Percentiles rank a stretch among this genome's conserved stretches.
Conservation (phyloP, 371 early-diverging fungal species). For the Apophysomyces variabilis region DNA sequence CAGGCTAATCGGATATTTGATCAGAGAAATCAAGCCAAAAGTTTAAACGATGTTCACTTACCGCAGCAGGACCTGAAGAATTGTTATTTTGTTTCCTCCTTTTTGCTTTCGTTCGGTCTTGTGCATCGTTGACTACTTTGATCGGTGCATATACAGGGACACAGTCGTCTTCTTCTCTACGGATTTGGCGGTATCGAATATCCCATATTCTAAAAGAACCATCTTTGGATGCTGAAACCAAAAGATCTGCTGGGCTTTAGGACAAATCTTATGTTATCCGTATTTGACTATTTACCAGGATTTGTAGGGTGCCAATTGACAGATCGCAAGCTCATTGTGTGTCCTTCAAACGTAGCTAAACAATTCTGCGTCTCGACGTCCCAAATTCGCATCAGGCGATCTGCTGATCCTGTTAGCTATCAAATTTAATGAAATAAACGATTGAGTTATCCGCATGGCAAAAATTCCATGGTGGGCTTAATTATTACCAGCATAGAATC, state of each 20-base stretch:
- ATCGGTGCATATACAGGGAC: conserved; percentile 33
- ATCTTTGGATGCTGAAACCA: conserved; percentile 67
- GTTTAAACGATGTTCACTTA: background rate
- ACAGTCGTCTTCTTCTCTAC: conserved; percentile 8
- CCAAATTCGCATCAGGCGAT: conserved; percentile 63
- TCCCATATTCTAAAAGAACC: conserved; percentile 73
- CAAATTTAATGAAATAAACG: background rate
- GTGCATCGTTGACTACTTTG: conserved; percentile 24
- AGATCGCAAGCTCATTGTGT: conserved; percentile 59
- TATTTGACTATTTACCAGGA: conserved; percentile 49
- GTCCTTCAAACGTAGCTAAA: conserved; percentile 53
- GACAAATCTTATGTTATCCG: background rate
- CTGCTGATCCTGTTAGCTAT: conserved; percentile 64
- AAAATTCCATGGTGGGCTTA: background rate
- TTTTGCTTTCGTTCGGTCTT: conserved; percentile 16
- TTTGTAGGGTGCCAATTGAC: conserved; percentile 57
- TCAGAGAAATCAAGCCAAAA: background rate
- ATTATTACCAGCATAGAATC: conserved; percentile 46
- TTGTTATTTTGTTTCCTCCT: conserved; percentile 20
- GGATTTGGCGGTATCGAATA: conserved; percentile 36
- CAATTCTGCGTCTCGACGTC: conserved; percentile 56
- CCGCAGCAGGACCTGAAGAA: background rate
- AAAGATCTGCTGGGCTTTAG: conserved; percentile 43
- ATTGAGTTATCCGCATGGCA: background rate
- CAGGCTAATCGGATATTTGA: conserved; percentile 15